Conservation (phyloP, 306 rosid genomes). For the Trifolium fragiferum region DNA sequence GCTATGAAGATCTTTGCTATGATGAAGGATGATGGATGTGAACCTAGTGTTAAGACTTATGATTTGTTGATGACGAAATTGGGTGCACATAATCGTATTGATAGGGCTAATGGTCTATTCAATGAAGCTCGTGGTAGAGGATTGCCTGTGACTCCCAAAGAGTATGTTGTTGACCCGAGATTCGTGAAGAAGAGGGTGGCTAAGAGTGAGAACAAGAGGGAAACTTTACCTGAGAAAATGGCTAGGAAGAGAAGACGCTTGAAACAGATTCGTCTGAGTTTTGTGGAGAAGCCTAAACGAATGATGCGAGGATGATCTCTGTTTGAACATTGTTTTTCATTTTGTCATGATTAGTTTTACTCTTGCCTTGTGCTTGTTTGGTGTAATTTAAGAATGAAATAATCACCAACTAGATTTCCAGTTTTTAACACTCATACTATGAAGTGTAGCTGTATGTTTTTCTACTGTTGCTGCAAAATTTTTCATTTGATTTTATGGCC, state of each 20-base stretch:
- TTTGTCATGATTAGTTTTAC: slow-evolving; percentile 22
- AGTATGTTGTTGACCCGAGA: slow-evolving; percentile 62
- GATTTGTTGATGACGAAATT: slow-evolving; percentile 73
- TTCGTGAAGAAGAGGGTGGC: slow-evolving; percentile 53
- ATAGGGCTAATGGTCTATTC: slow-evolving; percentile 68
- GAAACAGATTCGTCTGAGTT: slow-evolving; percentile 79
- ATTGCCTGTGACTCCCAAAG: slow-evolving; percentile 51
- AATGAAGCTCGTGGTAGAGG: slow-evolving; percentile 60
- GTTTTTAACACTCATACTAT: not conserved
- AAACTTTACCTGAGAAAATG: slow-evolving; percentile 90
- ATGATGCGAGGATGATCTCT: slow-evolving; percentile 52
- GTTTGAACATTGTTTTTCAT: slow-evolving; percentile 36
- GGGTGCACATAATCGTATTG: slow-evolving; percentile 63
- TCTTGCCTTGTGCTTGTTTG: slow-evolving; percentile 4
- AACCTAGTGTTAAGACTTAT: slow-evolving; percentile 71
- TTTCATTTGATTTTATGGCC: too few relatives aligned
- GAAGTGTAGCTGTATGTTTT: not conserved
- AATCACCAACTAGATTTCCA: not conserved
- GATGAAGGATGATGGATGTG: slow-evolving; percentile 81
- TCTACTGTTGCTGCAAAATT: too few relatives aligned
- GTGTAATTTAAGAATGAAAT: slow-evolving; percentile 6
- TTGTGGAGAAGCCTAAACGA: slow-evolving; percentile 70
- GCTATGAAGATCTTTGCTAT: slow-evolving; percentile 65
- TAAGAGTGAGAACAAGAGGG: slow-evolving; percentile 67
- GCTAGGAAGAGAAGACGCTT: slow-evolving; percentile 86